Evolutionary conservation across 1,284 basidiomycete species (phyloP), one percentile per base, ranked within the genome.

Genomic region (Mycosarcoma maydis): DNA sequence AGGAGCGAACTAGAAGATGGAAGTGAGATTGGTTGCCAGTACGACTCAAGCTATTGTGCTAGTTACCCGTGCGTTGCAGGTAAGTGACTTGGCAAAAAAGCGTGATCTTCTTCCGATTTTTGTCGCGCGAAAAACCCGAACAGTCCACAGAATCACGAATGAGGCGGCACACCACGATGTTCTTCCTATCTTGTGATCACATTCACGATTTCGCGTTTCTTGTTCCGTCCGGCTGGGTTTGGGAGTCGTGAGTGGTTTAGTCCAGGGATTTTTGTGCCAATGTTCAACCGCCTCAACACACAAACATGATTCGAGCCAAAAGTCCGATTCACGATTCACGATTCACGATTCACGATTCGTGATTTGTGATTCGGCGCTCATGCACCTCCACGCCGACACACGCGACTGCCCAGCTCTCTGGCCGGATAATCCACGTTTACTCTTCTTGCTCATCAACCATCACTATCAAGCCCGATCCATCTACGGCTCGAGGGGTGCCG

Each of bases 101-200:
- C n/a, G n/a, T n/a, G 39, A 36, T 44, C 50, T 52, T 55, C 52
- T 60, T 54, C 50, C 52, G 51, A 55, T 50, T 62, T 55, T 46
- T 29, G 16, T 34, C 11, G 11, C 44, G 24, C 41, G 43, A 47
- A 58, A 43, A 50, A 42, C 33, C 40, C 45, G 34, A 39, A 9
- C 17, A n/a, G n/a, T n/a, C n/a, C n/a, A n/a, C n/a, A 1, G 3
- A 4, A 8, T 27, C 22, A 10, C n/a, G 32, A 39, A 19, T 5
- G 24, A 38, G 47, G 42, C 55, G 52, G 49, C 50, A 60, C 38
- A 60, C 29, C 17, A 41, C 44, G 32, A 44, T n/a, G 19, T 32
- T 4, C 9, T 4, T 29, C 42, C 43, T n/a, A n/a, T n/a, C n/a
- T n/a, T n/a, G 53, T 55, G 53, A 55, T 55, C 53, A 45, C 43